Conservation (phyloP, 129 eudicot genomes). For the carrot (Daucus carota) region DNA sequence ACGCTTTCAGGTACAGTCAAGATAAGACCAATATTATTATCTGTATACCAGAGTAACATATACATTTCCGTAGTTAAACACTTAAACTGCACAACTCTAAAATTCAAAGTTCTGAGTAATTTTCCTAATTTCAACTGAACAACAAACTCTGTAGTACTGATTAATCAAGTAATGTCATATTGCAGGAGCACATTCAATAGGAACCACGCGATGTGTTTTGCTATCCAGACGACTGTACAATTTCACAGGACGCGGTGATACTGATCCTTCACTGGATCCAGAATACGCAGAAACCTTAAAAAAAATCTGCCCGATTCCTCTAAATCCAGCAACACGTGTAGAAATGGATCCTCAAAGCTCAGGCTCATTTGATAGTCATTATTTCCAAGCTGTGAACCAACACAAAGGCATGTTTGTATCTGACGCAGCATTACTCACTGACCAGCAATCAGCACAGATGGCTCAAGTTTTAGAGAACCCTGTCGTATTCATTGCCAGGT, state of each 20-base stretch:
- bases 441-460: conserved; percentile 22
- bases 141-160: background rate
- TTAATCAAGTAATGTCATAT: background rate
- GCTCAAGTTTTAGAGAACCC: conserved; percentile 20
- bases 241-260: conserved; percentile 45
- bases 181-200: conserved; percentile 49
- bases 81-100: background rate
- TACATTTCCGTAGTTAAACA: background rate
- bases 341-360: conserved; percentile 54
- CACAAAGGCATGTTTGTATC: conserved; percentile 45
- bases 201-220: conserved; percentile 28
- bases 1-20: background rate
- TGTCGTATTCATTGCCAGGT: conserved; percentile 22
- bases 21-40: background rate
- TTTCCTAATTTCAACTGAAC: too few species aligned
- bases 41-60: background rate
- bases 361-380: conserved; percentile 29
- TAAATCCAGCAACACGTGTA: conserved; percentile 22
- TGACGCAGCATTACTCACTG: conserved; percentile 40
- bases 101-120: too few species aligned
- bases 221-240: conserved; percentile 38
- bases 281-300: conserved; percentile 24
- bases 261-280: conserved; percentile 40
- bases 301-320: conserved; percentile 28
- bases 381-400: conserved; percentile 26